phyloP scores from a whole-genome alignment of 768 basidiomycete genomes.

The Obba rivulosa region DNA sequence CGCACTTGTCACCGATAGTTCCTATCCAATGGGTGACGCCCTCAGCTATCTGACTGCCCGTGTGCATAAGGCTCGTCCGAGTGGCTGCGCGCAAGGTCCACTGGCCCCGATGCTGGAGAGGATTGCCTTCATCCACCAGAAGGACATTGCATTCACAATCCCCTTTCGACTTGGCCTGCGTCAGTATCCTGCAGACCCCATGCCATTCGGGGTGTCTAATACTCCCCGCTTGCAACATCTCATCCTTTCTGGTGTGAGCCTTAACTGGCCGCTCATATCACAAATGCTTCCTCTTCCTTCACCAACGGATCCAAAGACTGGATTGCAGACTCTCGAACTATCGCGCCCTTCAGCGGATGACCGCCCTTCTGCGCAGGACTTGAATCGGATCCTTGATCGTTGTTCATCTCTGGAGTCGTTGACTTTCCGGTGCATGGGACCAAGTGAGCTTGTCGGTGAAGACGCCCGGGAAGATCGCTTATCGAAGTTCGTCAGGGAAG shows the following conservation, averaged over 20 bases:
- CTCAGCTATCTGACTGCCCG: conserved; percentile 37
- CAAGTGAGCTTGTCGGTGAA: conserved; percentile 15
- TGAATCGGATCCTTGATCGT: conserved; percentile 36
- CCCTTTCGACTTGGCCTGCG: conserved; percentile 34
- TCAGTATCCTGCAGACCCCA: conserved; percentile 22
- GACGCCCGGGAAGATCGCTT: conserved; percentile 14
- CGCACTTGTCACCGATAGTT: conserved; percentile 49
- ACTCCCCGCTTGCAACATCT: conserved; percentile 41
- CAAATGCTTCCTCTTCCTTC: conserved; percentile 4
- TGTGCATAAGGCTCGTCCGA: not conserved
- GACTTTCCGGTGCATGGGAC: conserved; percentile 45
- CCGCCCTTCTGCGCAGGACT: conserved; percentile 43
- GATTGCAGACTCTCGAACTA: conserved; percentile 38
- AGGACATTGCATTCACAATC: conserved; percentile 41
- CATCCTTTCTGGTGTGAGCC: conserved; percentile 53
- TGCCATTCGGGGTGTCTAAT: conserved; percentile 7
- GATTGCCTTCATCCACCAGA: conserved; percentile 56
- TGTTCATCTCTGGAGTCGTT: conserved; percentile 38
- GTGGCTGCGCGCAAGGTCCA: conserved; percentile 22
- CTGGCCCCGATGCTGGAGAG: conserved; percentile 38
- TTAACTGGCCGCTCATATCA: conserved; percentile 44
- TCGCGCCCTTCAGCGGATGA: conserved; percentile 49
- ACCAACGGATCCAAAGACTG: not conserved
- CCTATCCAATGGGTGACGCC: conserved; percentile 53
- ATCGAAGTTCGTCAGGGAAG: conserved; percentile 17